Percentiles rank a stretch among this genome's conserved stretches.
Conservation (phyloP, 306 rosid species). For the Dicorynia guianensis region DNA sequence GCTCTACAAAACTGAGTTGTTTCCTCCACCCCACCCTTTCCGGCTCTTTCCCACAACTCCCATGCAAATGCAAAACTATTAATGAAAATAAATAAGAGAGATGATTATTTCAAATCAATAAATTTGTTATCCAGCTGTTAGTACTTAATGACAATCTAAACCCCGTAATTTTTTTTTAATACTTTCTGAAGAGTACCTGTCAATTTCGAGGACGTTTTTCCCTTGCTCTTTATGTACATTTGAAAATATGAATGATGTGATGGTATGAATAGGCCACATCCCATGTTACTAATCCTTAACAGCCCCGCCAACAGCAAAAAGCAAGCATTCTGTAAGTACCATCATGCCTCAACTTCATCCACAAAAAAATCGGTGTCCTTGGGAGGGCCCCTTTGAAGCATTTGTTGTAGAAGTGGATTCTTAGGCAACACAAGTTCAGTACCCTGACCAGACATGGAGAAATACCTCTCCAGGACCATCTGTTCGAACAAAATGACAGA, state of each 20-base stretch:
- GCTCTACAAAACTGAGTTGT: too few relatives aligned
- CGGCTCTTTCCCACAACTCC: too few relatives aligned
- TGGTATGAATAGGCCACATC: background rate
- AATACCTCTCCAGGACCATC: constrained; percentile 93
- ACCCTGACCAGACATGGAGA: constrained; percentile 69
- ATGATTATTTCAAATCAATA: too few relatives aligned
- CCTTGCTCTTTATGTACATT: background rate
- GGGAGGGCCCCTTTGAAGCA: constrained; percentile 67
- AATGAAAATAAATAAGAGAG: too few relatives aligned
- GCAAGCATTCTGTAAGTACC: constrained; percentile 12
- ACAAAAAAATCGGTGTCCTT: constrained; percentile 64
- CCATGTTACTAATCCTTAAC: background rate
- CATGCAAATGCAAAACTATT: too few relatives aligned
- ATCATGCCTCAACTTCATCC: constrained; percentile 29
- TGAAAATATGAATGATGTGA: constrained; percentile 14
- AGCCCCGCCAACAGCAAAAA: background rate
- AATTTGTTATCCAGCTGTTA: too few relatives aligned
- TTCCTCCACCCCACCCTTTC: too few relatives aligned
- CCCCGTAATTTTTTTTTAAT: too few relatives aligned
- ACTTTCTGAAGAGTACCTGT: too few relatives aligned
- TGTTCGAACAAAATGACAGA: constrained; percentile 27
- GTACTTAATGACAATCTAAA: too few relatives aligned
- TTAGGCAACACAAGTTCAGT: constrained; percentile 83
- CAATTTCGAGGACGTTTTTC: too few relatives aligned
- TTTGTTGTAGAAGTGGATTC: constrained; percentile 65